Conservation (phyloP, 2,329 filamentous ascomycete genomes). For the Cladosporium sp. region DNA sequence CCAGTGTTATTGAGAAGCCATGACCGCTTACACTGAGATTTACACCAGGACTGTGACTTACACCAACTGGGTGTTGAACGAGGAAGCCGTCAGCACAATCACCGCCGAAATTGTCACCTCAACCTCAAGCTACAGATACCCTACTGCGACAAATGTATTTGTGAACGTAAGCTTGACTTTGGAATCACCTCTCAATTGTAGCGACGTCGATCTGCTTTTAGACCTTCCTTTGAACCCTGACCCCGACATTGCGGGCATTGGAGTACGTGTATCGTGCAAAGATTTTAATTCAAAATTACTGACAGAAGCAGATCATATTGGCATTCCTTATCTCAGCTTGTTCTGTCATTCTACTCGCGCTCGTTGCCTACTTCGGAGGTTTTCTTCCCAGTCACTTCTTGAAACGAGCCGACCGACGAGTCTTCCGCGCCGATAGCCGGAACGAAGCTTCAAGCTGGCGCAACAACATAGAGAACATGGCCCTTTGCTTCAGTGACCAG, state of each 20-base stretch:
- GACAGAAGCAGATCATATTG: background rate
- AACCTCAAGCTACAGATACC: too few relatives aligned
- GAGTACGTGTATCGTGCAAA: background rate
- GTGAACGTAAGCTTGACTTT: too few relatives aligned
- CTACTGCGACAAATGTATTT: too few relatives aligned
- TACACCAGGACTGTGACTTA: too few relatives aligned
- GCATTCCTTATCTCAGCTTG: background rate
- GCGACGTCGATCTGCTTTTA: too few relatives aligned
- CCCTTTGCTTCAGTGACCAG: constrained; percentile 19
- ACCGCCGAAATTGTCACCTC: too few relatives aligned
- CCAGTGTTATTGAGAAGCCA: too few relatives aligned
- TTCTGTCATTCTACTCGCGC: background rate
- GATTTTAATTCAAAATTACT: background rate
- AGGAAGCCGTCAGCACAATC: too few relatives aligned
- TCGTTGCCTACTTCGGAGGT: constrained; percentile 4
- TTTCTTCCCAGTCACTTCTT: constrained; percentile 7
- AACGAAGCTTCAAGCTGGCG: background rate
- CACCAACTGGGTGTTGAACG: too few relatives aligned
- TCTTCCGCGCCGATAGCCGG: constrained; percentile 6
- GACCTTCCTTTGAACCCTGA: too few relatives aligned
- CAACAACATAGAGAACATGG: background rate
- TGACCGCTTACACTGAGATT: too few relatives aligned
- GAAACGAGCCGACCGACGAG: background rate
- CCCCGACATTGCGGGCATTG: constrained; percentile 1
- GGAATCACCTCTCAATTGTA: too few relatives aligned